A percentile compares a stretch with the other conserved stretches of the same genome.
Conservation (phyloP, 805 yeast genomes). For the Nakazawaea pomicola region DNA sequence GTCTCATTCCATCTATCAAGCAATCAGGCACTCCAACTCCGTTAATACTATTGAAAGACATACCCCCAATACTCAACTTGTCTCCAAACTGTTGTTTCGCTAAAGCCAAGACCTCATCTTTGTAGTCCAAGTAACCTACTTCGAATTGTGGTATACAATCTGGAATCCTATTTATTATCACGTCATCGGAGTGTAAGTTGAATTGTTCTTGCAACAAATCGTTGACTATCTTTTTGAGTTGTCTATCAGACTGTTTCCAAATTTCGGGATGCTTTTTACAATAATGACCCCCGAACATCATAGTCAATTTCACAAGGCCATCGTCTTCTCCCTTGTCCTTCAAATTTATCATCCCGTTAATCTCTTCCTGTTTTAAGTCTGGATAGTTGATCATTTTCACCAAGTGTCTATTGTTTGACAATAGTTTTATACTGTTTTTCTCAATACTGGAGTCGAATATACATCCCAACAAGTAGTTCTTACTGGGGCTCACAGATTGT, state of each 20-base stretch:
- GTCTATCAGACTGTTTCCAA: constrained; percentile 8
- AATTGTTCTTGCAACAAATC: constrained; percentile 26
- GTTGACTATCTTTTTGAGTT: constrained; percentile 8
- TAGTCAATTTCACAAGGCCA: constrained; percentile 66
- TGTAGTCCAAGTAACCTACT: constrained; percentile 57
- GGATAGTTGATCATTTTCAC: constrained; percentile 16
- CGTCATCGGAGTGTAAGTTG: constrained; percentile 26
- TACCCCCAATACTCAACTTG: constrained; percentile 64
- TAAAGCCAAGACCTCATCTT: constrained; percentile 28
- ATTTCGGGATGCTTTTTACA: constrained; percentile 7
- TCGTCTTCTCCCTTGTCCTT: constrained; percentile 13
- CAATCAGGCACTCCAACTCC: constrained; percentile 93
- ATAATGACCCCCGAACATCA: constrained; percentile 86
- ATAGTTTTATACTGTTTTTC: constrained; percentile 32
- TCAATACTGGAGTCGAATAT: constrained; percentile 88
- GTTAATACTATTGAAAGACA: constrained; percentile 52
- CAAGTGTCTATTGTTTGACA: constrained; percentile 10
- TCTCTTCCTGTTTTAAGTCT: constrained; percentile 16
- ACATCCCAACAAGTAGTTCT: constrained; percentile 69
- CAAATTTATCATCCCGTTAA: constrained; percentile 13
- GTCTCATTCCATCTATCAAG: constrained; percentile 55
- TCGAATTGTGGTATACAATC: constrained; percentile 77
- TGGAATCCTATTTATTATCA: constrained; percentile 24
- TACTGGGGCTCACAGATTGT: constrained; percentile 37
- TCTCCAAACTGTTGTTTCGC: constrained; percentile 31